Percentiles rank a stretch among this genome's conserved stretches.
These are phyloP conservation scores for Chytriomyces sp. DNA, from an alignment of 192 early-diverging fungal species.

Conservation along the genomic window DNA sequence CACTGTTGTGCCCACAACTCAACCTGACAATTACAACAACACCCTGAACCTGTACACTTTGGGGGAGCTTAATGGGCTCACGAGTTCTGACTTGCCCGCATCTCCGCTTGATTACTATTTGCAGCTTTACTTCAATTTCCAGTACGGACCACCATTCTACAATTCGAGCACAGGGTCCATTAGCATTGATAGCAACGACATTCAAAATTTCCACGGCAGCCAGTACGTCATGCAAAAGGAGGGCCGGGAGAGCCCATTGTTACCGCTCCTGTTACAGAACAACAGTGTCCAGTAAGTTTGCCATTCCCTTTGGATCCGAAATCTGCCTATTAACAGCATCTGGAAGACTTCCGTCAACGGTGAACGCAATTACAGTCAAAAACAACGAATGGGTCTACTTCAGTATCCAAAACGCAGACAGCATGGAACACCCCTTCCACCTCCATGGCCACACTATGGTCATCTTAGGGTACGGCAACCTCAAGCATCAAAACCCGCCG, in stretches of 20 bases:
- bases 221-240: too few relatives aligned
- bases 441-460: slow-evolving; percentile 82
- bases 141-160: neutral
- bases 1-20: too few relatives aligned
- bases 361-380: slow-evolving; percentile 62
- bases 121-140: neutral
- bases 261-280: too few relatives aligned
- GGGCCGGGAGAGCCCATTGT: too few relatives aligned
- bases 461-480: slow-evolving; percentile 65
- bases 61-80: too few relatives aligned
- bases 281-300: too few relatives aligned
- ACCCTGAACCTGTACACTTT: too few relatives aligned
- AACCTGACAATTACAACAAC: too few relatives aligned
- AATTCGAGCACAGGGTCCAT: slow-evolving; percentile 63
- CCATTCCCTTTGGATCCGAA: too few relatives aligned
- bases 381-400: slow-evolving; percentile 66
- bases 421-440: slow-evolving; percentile 71
- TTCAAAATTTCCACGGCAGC: slow-evolving; percentile 57
- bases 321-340: too few relatives aligned
- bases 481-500: too few relatives aligned
- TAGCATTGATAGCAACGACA: slow-evolving; percentile 46
- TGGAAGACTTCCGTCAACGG: slow-evolving; percentile 9
- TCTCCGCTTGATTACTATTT: neutral
- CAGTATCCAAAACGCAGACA: slow-evolving; percentile 71
- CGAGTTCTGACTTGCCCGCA: too few relatives aligned